These are phyloP conservation scores for Acanthamoeba lenticulata DNA, from an alignment of 208 protist genomes.

Conservation along the genomic window DNA sequence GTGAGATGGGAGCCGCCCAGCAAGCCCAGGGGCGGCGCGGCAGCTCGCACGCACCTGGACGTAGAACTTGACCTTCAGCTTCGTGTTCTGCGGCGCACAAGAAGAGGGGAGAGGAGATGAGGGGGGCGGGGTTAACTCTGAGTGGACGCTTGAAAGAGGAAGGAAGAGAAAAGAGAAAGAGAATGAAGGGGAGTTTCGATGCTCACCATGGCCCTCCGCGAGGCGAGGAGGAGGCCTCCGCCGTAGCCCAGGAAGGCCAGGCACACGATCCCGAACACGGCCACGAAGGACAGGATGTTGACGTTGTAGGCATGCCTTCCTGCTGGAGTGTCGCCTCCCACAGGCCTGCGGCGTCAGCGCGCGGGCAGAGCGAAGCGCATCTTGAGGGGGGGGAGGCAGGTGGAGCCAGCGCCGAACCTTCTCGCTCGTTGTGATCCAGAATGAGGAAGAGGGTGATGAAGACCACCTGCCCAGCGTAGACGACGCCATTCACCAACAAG, in stretches of 20 bases:
- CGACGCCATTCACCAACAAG: background rate
- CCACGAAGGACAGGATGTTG: background rate
- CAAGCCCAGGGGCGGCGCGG: no score
- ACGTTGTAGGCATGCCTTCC: background rate
- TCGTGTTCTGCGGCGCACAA: no score
- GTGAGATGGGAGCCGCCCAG: no score
- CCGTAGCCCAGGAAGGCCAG: constrained; percentile 12
- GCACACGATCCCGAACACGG: constrained; percentile 39
- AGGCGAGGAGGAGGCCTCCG: background rate
- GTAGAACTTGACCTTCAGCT: constrained; percentile 14
- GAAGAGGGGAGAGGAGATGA: no score
- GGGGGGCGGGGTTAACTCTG: no score
- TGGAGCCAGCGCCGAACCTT: background rate
- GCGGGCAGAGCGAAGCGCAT: no score
- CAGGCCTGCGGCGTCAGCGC: no score
- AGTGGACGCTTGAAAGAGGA: no score
- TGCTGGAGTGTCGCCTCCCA: no score
- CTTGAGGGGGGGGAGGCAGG: no score
- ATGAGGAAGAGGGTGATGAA: background rate
- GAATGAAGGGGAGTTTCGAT: no score
- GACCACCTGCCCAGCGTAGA: background rate
- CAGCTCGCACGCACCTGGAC: background rate
- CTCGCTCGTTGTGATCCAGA: background rate
- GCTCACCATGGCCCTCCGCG: constrained; percentile 18
- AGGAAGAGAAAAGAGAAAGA: no score